A percentile compares a stretch with the other conserved stretches of the same genome.
These are phyloP conservation scores for Kwoniella europaea DNA, from an alignment of 768 basidiomycete genomes.

Conservation along the genomic window DNA sequence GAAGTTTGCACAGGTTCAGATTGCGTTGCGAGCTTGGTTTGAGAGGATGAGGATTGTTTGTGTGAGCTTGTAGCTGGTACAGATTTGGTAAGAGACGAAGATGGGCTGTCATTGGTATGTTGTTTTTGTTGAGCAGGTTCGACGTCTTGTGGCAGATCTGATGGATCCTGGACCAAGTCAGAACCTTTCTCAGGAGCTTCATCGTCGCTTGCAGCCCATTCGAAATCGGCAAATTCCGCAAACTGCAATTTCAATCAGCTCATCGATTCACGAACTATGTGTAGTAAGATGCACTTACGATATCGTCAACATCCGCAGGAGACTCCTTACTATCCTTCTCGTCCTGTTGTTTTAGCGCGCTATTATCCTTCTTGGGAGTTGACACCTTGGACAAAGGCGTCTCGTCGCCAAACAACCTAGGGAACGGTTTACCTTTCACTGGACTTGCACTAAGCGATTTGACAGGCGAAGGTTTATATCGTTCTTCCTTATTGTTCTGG, in stretches of 20 bases:
- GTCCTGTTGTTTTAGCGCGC: neutral
- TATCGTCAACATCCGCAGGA: neutral
- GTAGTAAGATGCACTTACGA: neutral
- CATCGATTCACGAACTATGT: neutral
- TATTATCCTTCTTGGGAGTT: neutral
- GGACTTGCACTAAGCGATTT: constrained; percentile 22
- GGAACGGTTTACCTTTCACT: constrained; percentile 11
- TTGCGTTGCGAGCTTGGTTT: neutral
- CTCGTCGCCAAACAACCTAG: neutral
- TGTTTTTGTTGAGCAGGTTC: too few relatives aligned
- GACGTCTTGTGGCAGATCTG: neutral
- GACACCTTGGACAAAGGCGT: neutral
- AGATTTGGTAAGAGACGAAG: neutral
- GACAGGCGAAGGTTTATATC: constrained; percentile 9
- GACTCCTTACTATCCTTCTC: neutral
- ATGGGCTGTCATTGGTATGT: too few relatives aligned
- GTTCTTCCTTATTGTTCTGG: neutral
- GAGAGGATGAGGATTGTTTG: neutral
- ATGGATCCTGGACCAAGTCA: neutral
- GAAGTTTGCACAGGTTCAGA: neutral
- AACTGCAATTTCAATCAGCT: neutral
- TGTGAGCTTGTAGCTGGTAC: neutral
- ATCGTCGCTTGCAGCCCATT: constrained; percentile 13
- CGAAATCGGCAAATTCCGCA: constrained; percentile 22
- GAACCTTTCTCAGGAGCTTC: neutral